Evolutionary conservation across 441 rosid genomes (phyloP).

Genomic region (Viola pubescens): DNA sequence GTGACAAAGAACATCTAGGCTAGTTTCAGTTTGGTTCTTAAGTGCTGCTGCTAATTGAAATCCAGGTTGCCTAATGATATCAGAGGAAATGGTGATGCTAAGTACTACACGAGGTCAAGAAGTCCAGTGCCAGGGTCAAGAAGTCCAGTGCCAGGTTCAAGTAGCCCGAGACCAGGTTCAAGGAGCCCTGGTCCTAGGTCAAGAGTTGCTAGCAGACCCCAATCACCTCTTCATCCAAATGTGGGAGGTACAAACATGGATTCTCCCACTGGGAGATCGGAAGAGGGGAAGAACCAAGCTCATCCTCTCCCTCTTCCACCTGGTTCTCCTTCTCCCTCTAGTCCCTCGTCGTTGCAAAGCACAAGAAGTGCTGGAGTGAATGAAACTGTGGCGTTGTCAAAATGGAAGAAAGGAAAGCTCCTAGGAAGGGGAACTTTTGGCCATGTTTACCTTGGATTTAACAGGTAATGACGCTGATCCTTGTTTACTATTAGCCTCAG

Average conservation of each 20-base stretch:
- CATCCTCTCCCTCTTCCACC: slow-evolving; percentile 93
- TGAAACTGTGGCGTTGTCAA: slow-evolving; percentile 39
- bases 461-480: slow-evolving; percentile 43
- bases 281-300: slow-evolving; percentile 52
- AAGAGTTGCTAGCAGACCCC: slow-evolving; percentile 54
- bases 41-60: slow-evolving; percentile 16
- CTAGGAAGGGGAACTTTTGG: slow-evolving; percentile 95
- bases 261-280: slow-evolving; percentile 53
- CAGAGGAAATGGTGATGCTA: slow-evolving; percentile 44
- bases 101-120: slow-evolving; percentile 26
- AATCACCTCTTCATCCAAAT: slow-evolving; percentile 68
- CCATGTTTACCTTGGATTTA: slow-evolving; percentile 82
- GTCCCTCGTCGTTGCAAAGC: slow-evolving; percentile 55
- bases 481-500: slow-evolving; percentile 1
- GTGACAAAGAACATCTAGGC: slow-evolving; percentile 5
- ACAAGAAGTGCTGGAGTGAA: slow-evolving; percentile 30
- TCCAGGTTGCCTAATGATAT: slow-evolving; percentile 26
- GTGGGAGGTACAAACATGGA: slow-evolving; percentile 46
- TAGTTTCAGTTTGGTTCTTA: slow-evolving; percentile 5
- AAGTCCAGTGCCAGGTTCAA: slow-evolving; percentile 24
- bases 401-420: slow-evolving; percentile 88
- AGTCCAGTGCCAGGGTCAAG: slow-evolving; percentile 23
- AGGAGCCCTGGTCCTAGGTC: slow-evolving; percentile 58
- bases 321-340: slow-evolving; percentile 76
- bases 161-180: slow-evolving; percentile 27